phyloP scores from a whole-genome alignment of 2,329 filamentous ascomycete genomes.

The Claviceps africana region DNA sequence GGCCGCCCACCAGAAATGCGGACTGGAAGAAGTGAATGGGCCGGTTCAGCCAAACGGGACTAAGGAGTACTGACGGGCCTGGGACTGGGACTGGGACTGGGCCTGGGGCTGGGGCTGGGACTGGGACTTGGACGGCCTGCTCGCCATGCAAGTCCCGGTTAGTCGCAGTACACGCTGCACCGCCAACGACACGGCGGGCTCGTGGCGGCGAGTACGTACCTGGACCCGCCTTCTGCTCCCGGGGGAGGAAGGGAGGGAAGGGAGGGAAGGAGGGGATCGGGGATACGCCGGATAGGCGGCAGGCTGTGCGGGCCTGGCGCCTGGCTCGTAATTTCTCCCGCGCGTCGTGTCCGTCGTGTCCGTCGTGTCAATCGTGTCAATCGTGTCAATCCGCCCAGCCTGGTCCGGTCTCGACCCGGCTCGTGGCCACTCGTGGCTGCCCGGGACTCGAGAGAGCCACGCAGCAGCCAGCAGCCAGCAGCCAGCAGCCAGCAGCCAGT shows the following conservation, averaged over 20 bases:
- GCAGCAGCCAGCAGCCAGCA: too few species aligned
- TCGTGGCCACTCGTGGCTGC: background rate
- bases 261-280: background rate
- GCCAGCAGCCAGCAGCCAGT: too few species aligned
- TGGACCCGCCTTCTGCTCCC: background rate
- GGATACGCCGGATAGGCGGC: conserved; percentile 3
- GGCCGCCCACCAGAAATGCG: conserved; percentile 2
- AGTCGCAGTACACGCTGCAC: background rate
- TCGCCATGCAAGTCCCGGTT: background rate
- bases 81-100: too few species aligned
- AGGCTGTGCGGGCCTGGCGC: background rate
- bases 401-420: background rate
- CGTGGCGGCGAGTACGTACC: background rate
- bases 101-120: too few species aligned
- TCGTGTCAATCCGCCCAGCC: background rate
- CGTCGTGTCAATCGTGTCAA: background rate
- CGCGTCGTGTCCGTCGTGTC: background rate
- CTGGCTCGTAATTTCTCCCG: background rate
- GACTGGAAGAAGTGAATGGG: conserved; percentile 6
- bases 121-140: too few species aligned
- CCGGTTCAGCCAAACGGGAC: conserved; percentile 1
- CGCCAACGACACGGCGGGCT: background rate
- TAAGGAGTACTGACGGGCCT: background rate
- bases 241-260: background rate
- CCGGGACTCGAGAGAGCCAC: background rate